Conservation (phyloP, 495 filamentous ascomycete genomes). For the Hypomontagnella monticulosa region DNA sequence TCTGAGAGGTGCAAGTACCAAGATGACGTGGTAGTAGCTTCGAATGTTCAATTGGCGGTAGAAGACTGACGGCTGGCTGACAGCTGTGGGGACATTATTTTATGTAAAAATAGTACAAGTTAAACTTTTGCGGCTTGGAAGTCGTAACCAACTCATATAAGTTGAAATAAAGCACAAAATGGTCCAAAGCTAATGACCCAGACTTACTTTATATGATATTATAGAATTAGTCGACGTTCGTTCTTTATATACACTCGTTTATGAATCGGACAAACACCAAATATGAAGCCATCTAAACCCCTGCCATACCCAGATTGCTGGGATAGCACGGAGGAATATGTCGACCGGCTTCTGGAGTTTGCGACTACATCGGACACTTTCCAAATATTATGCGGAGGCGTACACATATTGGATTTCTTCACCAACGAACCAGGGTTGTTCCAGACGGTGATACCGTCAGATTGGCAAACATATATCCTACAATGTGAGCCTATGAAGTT, state of each 20-base stretch:
- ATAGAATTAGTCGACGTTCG: not conserved
- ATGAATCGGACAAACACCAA: not conserved
- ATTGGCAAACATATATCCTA: slow-evolving; percentile 84
- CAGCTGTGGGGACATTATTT: slow-evolving; percentile 2
- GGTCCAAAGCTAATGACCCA: not conserved
- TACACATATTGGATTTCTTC: slow-evolving; percentile 96
- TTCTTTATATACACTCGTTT: slow-evolving; percentile 6
- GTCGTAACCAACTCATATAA: no score
- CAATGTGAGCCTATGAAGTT: slow-evolving; percentile 74
- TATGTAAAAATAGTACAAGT: no score
- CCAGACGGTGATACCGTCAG: slow-evolving; percentile 72
- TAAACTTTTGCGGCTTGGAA: no score
- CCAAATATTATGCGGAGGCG: slow-evolving; percentile 86
- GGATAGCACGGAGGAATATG: slow-evolving; percentile 70
- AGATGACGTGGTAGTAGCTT: slow-evolving; percentile 35
- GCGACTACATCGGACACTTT: slow-evolving; percentile 79
- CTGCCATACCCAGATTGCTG: slow-evolving; percentile 58
- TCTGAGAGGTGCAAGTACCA: slow-evolving; percentile 9
- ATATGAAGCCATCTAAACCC: slow-evolving; percentile 52
- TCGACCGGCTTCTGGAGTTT: slow-evolving; percentile 81
- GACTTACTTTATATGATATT: not conserved
- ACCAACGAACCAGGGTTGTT: slow-evolving; percentile 84
- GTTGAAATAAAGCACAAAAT: not conserved
- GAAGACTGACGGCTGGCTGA: slow-evolving; percentile 7
- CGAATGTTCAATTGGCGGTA: slow-evolving; percentile 9